phyloP scores from a whole-genome alignment of 495 filamentous ascomycete species.

The Stereocaulon alpinum region DNA sequence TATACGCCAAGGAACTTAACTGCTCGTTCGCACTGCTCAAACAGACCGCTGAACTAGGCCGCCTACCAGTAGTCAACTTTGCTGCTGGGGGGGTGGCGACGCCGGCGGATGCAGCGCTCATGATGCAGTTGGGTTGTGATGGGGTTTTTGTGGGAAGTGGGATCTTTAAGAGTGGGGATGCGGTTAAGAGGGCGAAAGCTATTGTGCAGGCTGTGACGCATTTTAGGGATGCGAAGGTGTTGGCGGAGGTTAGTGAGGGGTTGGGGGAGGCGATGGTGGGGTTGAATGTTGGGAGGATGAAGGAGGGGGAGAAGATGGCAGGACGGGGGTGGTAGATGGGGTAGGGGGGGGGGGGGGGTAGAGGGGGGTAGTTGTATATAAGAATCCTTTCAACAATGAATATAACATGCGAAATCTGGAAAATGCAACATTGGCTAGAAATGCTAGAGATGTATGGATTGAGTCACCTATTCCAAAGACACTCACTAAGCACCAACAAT shows the following conservation, averaged over 20 bases:
- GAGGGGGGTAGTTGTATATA: not conserved
- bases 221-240: conserved; percentile 71
- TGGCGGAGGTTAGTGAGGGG: conserved; percentile 78
- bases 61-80: conserved; percentile 95
- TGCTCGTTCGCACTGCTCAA: conserved; percentile 66
- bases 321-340: conserved; percentile 67
- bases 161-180: conserved; percentile 94
- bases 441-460: no score
- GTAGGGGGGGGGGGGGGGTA: no score
- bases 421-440: no score
- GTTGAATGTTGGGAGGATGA: conserved; percentile 67
- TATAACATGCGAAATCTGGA: no score
- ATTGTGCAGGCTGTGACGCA: conserved; percentile 93
- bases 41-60: conserved; percentile 74
- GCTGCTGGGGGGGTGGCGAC: conserved; percentile 96
- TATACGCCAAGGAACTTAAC: conserved; percentile 71
- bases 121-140: conserved; percentile 99
- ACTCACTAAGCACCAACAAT: conserved; percentile 63
- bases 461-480: conserved; percentile 55
- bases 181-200: conserved; percentile 74
- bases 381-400: no score
- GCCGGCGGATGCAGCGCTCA: conserved; percentile 90
- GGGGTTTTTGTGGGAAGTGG: conserved; percentile 95
- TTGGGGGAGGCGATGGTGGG: conserved; percentile 95
- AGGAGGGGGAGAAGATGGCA: conserved; percentile 69